These are phyloP conservation scores for Barnettozyma californica DNA, from an alignment of 805 yeast species.

Conservation along the genomic window DNA sequence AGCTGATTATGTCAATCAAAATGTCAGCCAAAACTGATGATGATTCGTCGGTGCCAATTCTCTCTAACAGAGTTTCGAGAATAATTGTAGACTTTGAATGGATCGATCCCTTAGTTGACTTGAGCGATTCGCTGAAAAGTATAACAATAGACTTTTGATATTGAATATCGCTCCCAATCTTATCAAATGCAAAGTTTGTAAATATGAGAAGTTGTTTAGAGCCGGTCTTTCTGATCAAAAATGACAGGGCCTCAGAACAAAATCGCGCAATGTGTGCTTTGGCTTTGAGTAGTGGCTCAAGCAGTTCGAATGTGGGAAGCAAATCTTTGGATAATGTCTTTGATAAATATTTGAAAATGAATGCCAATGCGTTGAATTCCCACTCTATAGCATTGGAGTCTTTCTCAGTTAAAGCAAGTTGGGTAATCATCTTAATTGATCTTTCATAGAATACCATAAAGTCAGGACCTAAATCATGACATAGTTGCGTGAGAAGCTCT, in stretches of 20 bases:
- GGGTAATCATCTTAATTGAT: slow-evolving; percentile 46
- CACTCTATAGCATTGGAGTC: slow-evolving; percentile 67
- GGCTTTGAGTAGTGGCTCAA: slow-evolving; percentile 60
- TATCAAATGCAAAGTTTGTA: slow-evolving; percentile 38
- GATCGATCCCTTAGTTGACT: slow-evolving; percentile 62
- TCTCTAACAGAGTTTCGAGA: slow-evolving; percentile 38
- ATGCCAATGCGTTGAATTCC: slow-evolving; percentile 81
- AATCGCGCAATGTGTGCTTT: slow-evolving; percentile 71
- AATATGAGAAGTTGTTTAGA: slow-evolving; percentile 41
- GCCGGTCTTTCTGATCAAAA: slow-evolving; percentile 65
- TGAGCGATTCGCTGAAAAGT: slow-evolving; percentile 69
- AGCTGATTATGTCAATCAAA: slow-evolving; percentile 45
- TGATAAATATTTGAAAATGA: slow-evolving; percentile 81
- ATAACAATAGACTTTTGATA: slow-evolving; percentile 55
- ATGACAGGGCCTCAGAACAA: slow-evolving; percentile 87
- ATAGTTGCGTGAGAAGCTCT: slow-evolving; percentile 77
- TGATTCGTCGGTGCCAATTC: slow-evolving; percentile 17
- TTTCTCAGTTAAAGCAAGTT: slow-evolving; percentile 44
- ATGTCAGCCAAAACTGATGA: slow-evolving; percentile 54
- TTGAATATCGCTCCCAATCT: slow-evolving; percentile 35
- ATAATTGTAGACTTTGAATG: slow-evolving; percentile 66
- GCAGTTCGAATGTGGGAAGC: slow-evolving; percentile 58
- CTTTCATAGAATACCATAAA: slow-evolving; percentile 64
- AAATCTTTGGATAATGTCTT: slow-evolving; percentile 57
- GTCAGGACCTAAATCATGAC: slow-evolving; percentile 90